Conservation (phyloP, 768 basidiomycete species). For the Lentinula edodes region DNA sequence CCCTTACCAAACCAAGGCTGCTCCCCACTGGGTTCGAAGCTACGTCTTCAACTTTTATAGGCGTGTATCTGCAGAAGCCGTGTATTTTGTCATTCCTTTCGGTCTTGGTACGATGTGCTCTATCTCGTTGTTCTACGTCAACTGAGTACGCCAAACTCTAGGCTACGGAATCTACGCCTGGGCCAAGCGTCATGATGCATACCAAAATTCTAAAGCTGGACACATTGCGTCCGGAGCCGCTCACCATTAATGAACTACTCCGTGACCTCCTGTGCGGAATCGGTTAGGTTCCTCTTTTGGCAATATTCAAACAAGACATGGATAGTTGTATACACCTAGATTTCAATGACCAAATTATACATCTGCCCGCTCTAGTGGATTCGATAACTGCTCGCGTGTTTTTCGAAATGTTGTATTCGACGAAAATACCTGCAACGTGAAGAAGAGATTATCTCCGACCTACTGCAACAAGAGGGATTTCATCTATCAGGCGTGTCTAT, state of each 20-base stretch:
- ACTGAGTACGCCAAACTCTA: not conserved
- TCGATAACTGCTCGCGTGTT: not conserved
- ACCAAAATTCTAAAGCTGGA: slow-evolving; percentile 78
- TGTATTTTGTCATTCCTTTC: slow-evolving; percentile 79
- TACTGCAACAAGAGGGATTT: too few species aligned
- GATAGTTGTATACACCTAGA: not conserved
- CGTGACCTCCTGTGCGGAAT: not conserved
- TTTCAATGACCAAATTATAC: not conserved
- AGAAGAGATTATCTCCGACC: too few species aligned
- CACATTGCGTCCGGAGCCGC: slow-evolving; percentile 44
- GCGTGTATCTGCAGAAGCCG: slow-evolving; percentile 64
- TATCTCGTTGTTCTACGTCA: not conserved
- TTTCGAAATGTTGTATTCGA: not conserved
- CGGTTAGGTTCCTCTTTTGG: not conserved
- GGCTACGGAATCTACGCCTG: slow-evolving; percentile 78
- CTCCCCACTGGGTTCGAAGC: slow-evolving; percentile 60
- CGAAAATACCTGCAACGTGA: too few species aligned
- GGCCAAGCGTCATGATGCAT: slow-evolving; percentile 65
- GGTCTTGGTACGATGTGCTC: slow-evolving; percentile 58
- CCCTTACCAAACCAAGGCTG: slow-evolving; percentile 73
- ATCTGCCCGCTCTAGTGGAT: not conserved
- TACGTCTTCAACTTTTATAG: slow-evolving; percentile 88
- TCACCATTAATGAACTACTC: slow-evolving; percentile 18
- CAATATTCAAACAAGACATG: not conserved
- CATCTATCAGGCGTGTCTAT: too few species aligned